Conservation (phyloP, 306 rosid genomes). For the Morella rubra region DNA sequence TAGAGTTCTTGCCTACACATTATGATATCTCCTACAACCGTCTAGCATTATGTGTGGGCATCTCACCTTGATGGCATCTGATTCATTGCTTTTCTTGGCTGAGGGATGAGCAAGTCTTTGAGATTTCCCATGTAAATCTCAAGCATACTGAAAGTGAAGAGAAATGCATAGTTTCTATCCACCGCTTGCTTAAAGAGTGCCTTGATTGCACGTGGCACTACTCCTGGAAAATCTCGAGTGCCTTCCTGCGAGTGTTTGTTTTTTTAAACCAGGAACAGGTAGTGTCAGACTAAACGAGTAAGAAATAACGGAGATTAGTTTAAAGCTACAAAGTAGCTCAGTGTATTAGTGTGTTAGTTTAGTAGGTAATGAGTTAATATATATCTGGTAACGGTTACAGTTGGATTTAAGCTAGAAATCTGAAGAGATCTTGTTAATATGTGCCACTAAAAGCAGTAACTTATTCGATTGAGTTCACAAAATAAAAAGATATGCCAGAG, state of each 20-base stretch:
- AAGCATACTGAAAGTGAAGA: slow-evolving; percentile 47
- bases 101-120: slow-evolving; percentile 40
- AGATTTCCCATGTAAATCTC: slow-evolving; percentile 48
- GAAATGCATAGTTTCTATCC: slow-evolving; percentile 31
- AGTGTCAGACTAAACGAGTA: neutral
- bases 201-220: slow-evolving; percentile 41
- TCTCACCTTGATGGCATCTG: slow-evolving; percentile 34
- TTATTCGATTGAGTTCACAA: neutral
- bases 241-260: slow-evolving; percentile 31
- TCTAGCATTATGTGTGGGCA: neutral
- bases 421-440: neutral
- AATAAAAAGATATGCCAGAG: neutral
- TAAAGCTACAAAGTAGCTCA: neutral
- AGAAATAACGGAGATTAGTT: neutral
- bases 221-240: slow-evolving; percentile 32
- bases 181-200: slow-evolving; percentile 38
- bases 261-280: slow-evolving; percentile 10
- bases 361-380: neutral
- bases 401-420: neutral
- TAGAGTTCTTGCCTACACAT: neutral
- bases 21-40: neutral
- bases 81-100: slow-evolving; percentile 33
- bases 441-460: neutral
- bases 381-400: neutral
- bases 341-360: neutral